Percentiles rank a stretch among this genome's conserved stretches.
Evolutionary conservation across 2,329 filamentous ascomycete species (phyloP).

Genomic region (Fusarium neocosmosporiellum): DNA sequence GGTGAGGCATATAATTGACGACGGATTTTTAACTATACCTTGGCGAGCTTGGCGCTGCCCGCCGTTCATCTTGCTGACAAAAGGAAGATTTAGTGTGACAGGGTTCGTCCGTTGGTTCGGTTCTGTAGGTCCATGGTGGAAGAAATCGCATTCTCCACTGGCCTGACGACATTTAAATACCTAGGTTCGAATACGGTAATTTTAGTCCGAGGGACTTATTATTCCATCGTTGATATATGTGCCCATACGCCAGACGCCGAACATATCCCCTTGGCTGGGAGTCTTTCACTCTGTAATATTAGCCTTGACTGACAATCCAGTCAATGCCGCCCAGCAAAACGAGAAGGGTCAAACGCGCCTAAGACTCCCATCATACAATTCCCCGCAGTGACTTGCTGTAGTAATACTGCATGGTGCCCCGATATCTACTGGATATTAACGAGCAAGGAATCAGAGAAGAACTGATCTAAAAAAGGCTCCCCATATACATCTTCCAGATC

Average conservation of each 20-base stretch:
- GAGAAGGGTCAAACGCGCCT: not conserved
- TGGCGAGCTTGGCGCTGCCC: not conserved
- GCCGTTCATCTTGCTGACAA: not conserved
- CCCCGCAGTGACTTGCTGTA: not conserved
- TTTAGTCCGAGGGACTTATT: not conserved
- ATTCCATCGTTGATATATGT: not conserved
- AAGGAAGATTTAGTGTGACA: not conserved
- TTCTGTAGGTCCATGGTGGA: not conserved
- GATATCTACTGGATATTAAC: slow-evolving; percentile 19
- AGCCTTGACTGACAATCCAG: not conserved
- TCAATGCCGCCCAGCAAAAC: not conserved
- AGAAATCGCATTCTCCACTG: not conserved
- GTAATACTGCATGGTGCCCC: not conserved
- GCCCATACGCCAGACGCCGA: not conserved
- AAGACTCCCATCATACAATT: too few relatives aligned
- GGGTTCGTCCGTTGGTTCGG: not conserved
- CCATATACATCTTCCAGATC: slow-evolving; percentile 31
- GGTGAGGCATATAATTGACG: slow-evolving; percentile 1
- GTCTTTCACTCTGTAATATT: not conserved
- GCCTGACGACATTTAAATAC: not conserved
- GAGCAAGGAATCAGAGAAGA: slow-evolving; percentile 37
- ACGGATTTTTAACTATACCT: not conserved
- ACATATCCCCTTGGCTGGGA: not conserved
- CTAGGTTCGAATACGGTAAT: not conserved
- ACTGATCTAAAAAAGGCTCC: slow-evolving; percentile 36